phyloP scores from a whole-genome alignment of 2,329 filamentous ascomycete genomes.

The Polytolypa hystricis region DNA sequence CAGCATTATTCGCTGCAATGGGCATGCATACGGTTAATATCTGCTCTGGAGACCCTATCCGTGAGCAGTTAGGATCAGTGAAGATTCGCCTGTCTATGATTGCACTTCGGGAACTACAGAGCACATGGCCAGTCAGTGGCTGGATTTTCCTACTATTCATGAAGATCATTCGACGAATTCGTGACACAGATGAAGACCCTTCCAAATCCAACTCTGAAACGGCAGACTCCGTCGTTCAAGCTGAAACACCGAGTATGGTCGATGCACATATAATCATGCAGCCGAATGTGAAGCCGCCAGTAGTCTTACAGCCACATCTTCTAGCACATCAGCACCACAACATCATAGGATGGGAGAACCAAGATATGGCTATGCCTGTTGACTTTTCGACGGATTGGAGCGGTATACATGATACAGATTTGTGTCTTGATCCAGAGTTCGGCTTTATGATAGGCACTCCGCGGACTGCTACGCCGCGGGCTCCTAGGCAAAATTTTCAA shows the following conservation, averaged over 20 bases:
- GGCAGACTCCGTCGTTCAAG: not conserved
- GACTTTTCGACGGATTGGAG: conserved; percentile 5
- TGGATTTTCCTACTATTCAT: conserved; percentile 4
- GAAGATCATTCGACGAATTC: conserved; percentile 3
- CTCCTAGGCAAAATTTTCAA: conserved; percentile 1
- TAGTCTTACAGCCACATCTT: not conserved
- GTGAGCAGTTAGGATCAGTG: conserved; percentile 4
- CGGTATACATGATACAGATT: conserved; percentile 1
- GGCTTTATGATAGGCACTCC: conserved; percentile 4
- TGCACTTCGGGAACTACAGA: conserved; percentile 3
- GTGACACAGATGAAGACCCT: conserved; percentile 1
- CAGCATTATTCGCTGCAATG: conserved; percentile 3
- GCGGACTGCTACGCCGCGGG: conserved; percentile 1
- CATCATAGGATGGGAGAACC: conserved; percentile 1
- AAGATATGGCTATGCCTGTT: conserved; percentile 1
- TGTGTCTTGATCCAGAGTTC: conserved; percentile 4
- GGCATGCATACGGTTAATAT: conserved; percentile 2
- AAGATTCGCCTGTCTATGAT: conserved; percentile 4
- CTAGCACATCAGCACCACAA: not conserved
- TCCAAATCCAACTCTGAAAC: not conserved
- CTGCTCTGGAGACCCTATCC: conserved; percentile 2
- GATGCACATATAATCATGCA: conserved; percentile 1
- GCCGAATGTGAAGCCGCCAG: not conserved
- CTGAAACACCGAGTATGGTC: not conserved
- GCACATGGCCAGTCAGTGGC: conserved; percentile 2